Conservation (phyloP, 495 filamentous ascomycete species). For the Daldinia vernicosa region DNA sequence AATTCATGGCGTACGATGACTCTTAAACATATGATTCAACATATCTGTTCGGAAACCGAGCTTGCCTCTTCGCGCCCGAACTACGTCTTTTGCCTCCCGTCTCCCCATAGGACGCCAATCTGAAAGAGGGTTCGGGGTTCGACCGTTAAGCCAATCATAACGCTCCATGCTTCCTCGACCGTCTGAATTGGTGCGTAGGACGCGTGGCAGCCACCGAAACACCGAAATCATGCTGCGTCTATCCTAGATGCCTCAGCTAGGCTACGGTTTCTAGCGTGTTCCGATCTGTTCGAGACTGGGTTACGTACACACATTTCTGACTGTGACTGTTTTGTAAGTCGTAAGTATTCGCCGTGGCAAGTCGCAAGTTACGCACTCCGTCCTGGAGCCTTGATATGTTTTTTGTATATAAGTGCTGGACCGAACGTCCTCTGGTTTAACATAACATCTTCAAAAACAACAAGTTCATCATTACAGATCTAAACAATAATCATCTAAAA, state of each 20-base stretch:
- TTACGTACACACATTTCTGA: conserved; percentile 28
- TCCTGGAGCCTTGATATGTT: conserved; percentile 21
- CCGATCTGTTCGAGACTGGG: conserved; percentile 30
- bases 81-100: conserved; percentile 19
- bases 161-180: background rate
- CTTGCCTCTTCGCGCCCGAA: conserved; percentile 4
- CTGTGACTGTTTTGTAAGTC: conserved; percentile 24
- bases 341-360: conserved; percentile 36
- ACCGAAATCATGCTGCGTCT: conserved; percentile 17
- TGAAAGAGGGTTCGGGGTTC: conserved; percentile 12
- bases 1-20: conserved; percentile 8
- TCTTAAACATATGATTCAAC: conserved; percentile 14
- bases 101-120: conserved; percentile 13
- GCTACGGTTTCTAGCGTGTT: conserved; percentile 35
- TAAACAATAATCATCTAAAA: conserved; percentile 24
- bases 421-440: background rate
- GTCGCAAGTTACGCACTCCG: conserved; percentile 21
- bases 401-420: conserved; percentile 29
- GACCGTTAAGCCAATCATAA: conserved; percentile 26
- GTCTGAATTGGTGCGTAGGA: conserved; percentile 21
- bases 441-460: conserved; percentile 13
- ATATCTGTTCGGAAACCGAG: conserved; percentile 15
- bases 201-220: conserved; percentile 35
- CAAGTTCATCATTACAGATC: conserved; percentile 1
- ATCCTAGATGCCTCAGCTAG: conserved; percentile 6